phyloP scores from a whole-genome alignment of 1,139 yeast species.

The Saccharomyces hybrid region DNA sequence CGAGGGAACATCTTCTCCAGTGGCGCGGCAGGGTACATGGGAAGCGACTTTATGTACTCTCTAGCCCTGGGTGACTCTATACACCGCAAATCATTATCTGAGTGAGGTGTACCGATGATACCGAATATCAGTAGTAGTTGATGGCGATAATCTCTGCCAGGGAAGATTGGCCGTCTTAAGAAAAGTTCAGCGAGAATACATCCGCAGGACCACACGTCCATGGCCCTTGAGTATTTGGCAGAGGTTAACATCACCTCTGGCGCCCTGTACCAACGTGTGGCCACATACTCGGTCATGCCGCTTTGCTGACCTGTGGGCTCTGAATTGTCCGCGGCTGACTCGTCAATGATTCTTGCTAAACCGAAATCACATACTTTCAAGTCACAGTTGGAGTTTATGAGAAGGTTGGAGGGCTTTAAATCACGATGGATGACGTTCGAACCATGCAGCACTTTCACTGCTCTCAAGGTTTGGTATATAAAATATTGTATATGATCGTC shows the following conservation, averaged over 20 bases:
- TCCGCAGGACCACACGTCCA: conserved; percentile 96
- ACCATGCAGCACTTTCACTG: conserved; percentile 81
- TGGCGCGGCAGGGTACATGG: conserved; percentile 49
- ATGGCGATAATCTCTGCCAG: conserved; percentile 90
- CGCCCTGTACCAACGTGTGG: conserved; percentile 96
- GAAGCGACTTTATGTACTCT: conserved; percentile 72
- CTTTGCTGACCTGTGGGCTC: conserved; percentile 30
- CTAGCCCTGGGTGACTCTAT: conserved; percentile 81
- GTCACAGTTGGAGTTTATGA: conserved; percentile 88
- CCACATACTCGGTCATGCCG: conserved; percentile 91
- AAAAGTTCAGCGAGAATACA: conserved; percentile 93
- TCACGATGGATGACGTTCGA: conserved; percentile 92
- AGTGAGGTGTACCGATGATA: conserved; percentile 74
- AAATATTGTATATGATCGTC: conserved; percentile 95
- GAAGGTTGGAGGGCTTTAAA: conserved; percentile 80
- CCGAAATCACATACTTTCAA: conserved; percentile 94
- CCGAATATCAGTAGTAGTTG: conserved; percentile 84
- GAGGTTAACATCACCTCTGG: conserved; percentile 96
- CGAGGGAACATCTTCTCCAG: conserved; percentile 46
- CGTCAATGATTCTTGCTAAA: conserved; percentile 50
- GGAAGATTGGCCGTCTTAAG: conserved; percentile 79
- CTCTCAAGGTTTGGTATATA: conserved; percentile 83
- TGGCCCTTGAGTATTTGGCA: conserved; percentile 88
- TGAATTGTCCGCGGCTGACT: conserved; percentile 18
- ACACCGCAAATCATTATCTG: conserved; percentile 66